Evolutionary conservation across 2,329 filamentous ascomycete species (phyloP), one percentile per base, ranked within the genome.

Genomic region (Clonostachys solani): DNA sequence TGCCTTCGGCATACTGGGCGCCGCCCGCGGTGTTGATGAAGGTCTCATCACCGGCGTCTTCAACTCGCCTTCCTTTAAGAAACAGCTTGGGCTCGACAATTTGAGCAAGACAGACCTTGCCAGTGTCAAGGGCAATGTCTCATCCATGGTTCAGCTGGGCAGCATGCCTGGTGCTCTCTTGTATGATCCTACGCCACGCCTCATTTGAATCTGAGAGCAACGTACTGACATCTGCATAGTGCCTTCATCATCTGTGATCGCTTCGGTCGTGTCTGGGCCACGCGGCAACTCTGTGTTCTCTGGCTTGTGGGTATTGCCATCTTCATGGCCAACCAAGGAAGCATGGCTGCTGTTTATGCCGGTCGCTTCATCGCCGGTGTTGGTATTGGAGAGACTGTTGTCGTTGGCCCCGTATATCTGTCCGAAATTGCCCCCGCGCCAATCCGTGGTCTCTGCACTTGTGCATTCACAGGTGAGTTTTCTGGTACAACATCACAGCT

Each of bases 391-490:
- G 73, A 79, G 54, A 80, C 77, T 0, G 74, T 75, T 3, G 77
- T 80, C 3, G 76, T 80, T n/a, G 77, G 72, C 0, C 83, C 83
- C 0, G 76, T 80, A 3, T 86, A 86, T 58, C 74, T 86, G 29
- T 79, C 81, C 1, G 83, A 86, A 62, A 83, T 84, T 16, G 73
- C 83, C 0, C 83, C 83, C 0, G 74, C 79, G 4, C 76, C 78
- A 6, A 73, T 85, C 50, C 76, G 83, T 46, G 83, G 85, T 53
- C 75, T 88, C 36, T 87, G 83, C 52, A 86, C 84, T 3, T 81
- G 58, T 16, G 49, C 56, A 40, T 62, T 62, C 48, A 58, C 58
- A 16, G 58, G 58, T 2, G 56, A 56, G 4, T 53, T 57, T 55
- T 16, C 47, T 56, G 5, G 55, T 35, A 33, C 19, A 9, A 15